Evolutionary conservation across 2,329 filamentous ascomycete genomes (phyloP).

Genomic region (Bipolaris gigantea): DNA sequence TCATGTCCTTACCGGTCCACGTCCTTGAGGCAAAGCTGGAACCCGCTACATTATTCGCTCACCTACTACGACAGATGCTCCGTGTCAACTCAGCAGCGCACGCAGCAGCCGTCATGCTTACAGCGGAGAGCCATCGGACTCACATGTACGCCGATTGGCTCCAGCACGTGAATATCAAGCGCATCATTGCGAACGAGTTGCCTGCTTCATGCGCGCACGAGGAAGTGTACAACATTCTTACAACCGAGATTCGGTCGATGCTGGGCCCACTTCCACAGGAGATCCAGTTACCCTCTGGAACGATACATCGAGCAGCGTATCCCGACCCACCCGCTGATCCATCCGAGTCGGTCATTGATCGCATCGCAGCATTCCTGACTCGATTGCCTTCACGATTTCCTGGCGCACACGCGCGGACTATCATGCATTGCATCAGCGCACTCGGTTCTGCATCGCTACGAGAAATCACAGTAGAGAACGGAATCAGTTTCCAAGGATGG

Average conservation of each 20-base stretch:
- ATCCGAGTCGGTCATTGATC: constrained; percentile 66
- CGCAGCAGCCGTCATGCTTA: constrained; percentile 89
- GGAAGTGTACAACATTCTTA: constrained; percentile 59
- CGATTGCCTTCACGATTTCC: constrained; percentile 72
- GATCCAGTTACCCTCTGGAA: constrained; percentile 65
- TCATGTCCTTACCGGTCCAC: constrained; percentile 81
- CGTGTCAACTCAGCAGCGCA: constrained; percentile 93
- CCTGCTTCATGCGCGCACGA: constrained; percentile 56
- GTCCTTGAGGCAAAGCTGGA: constrained; percentile 85
- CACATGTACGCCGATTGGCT: constrained; percentile 97
- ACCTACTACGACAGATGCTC: constrained; percentile 80
- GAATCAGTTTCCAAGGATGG: constrained; percentile 84
- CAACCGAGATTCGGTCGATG: constrained; percentile 67
- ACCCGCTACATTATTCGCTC: constrained; percentile 85
- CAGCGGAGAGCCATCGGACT: constrained; percentile 83
- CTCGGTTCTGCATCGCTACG: constrained; percentile 77
- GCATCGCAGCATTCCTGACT: constrained; percentile 74
- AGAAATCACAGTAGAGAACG: constrained; percentile 77
- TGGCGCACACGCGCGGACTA: constrained; percentile 69
- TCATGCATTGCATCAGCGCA: constrained; percentile 75
- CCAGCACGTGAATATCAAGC: constrained; percentile 59
- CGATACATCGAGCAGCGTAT: constrained; percentile 41
- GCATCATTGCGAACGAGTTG: constrained; percentile 59
- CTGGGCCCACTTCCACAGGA: constrained; percentile 68
- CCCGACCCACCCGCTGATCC: constrained; percentile 31